Conservation (phyloP, 257 asterid genomes). For the Lycium barbarum region DNA sequence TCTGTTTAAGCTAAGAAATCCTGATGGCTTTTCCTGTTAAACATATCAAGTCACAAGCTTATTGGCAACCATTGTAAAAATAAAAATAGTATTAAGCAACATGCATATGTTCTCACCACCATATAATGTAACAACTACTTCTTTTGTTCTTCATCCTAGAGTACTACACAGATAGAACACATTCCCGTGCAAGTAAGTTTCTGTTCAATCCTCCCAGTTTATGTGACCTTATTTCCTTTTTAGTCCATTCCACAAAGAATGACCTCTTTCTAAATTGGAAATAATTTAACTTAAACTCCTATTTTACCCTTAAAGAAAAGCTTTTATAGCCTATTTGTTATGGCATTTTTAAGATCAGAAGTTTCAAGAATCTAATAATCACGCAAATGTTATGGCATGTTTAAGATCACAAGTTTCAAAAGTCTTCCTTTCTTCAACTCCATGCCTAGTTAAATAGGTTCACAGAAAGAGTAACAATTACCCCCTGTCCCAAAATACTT, state of each 20-base stretch:
- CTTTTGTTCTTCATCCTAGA: not conserved
- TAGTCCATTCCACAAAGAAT: not conserved
- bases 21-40: conserved; percentile 73
- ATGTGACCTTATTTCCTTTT: not conserved
- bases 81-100: not conserved
- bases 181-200: not conserved
- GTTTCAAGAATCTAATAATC: not conserved
- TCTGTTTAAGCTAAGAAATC: conserved; percentile 94
- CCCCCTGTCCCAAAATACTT: too few relatives aligned
- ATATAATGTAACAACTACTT: not conserved
- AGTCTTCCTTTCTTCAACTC: not conserved
- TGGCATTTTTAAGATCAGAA: not conserved
- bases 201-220: not conserved
- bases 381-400: not conserved
- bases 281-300: not conserved
- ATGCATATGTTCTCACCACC: not conserved
- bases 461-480: not conserved
- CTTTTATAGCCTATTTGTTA: not conserved
- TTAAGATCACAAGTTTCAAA: not conserved
- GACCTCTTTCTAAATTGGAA: not conserved
- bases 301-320: not conserved
- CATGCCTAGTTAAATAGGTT: not conserved
- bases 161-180: conserved; percentile 5
- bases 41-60: conserved; percentile 21
- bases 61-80: not conserved